Conservation (phyloP, 1,139 yeast species). For the Ogataea hybrid region DNA sequence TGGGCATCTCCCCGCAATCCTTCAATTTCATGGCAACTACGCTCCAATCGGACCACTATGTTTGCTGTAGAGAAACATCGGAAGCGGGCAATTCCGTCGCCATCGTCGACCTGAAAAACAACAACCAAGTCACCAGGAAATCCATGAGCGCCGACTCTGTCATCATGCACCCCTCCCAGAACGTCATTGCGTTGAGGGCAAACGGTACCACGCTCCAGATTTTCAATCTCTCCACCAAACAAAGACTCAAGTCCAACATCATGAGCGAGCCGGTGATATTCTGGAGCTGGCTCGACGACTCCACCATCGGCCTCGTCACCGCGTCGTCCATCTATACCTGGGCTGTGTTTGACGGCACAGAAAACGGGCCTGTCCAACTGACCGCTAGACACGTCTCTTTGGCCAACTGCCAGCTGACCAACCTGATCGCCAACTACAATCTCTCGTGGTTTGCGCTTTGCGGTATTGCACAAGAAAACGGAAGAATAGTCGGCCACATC, state of each 20-base stretch:
- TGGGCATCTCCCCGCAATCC: slow-evolving; percentile 80
- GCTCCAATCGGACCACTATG: slow-evolving; percentile 86
- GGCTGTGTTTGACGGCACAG: slow-evolving; percentile 80
- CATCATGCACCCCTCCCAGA: slow-evolving; percentile 88
- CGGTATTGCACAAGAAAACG: slow-evolving; percentile 94
- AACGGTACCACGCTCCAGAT: slow-evolving; percentile 95
- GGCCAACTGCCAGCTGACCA: slow-evolving; percentile 84
- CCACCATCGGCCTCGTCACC: slow-evolving; percentile 81
- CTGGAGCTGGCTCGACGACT: slow-evolving; percentile 90
- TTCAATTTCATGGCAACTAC: slow-evolving; percentile 94
- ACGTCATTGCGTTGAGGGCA: slow-evolving; percentile 90
- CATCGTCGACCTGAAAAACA: slow-evolving; percentile 78
- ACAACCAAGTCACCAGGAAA: slow-evolving; percentile 75
- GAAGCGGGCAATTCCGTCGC: slow-evolving; percentile 86
- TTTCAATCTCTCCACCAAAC: slow-evolving; percentile 84
- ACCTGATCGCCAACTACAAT: slow-evolving; percentile 77
- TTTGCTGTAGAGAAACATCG: slow-evolving; percentile 80
- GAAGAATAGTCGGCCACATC: slow-evolving; percentile 94
- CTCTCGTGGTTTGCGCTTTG: slow-evolving; percentile 93
- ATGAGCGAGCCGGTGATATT: slow-evolving; percentile 87
- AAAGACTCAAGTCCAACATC: slow-evolving; percentile 84
- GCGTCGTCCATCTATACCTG: slow-evolving; percentile 73
- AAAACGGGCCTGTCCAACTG: slow-evolving; percentile 74
- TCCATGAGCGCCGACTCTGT: slow-evolving; percentile 98
- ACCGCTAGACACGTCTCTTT: slow-evolving; percentile 83